phyloP scores from a whole-genome alignment of 2,329 filamentous ascomycete genomes.

The Xenoacremonium recifei region DNA sequence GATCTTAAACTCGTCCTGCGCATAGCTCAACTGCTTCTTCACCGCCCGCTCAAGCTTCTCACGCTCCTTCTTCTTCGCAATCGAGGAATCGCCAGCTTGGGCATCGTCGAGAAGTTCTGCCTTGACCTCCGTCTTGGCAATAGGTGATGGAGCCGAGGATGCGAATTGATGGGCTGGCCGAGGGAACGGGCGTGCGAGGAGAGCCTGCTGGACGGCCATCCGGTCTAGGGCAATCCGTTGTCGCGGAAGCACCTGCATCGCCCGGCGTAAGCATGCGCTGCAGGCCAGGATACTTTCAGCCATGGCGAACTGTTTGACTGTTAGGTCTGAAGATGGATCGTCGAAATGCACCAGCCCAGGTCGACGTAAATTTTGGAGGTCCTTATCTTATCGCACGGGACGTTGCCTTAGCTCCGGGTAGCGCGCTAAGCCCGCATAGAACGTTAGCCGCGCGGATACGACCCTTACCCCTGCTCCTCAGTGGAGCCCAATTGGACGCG shows the following conservation, averaged over 20 bases:
- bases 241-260: slow-evolving; percentile 16
- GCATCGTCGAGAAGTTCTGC: slow-evolving; percentile 18
- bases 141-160: slow-evolving; percentile 1
- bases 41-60: slow-evolving; percentile 37
- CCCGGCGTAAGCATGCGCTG: slow-evolving; percentile 26
- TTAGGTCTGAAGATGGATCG: too few species aligned
- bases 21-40: slow-evolving; percentile 58
- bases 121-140: slow-evolving; percentile 1
- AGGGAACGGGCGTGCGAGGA: slow-evolving; percentile 3
- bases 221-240: slow-evolving; percentile 8
- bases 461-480: background rate
- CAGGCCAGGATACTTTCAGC: slow-evolving; percentile 25
- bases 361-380: slow-evolving; percentile 11
- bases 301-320: too few species aligned
- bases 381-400: slow-evolving; percentile 27
- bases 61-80: slow-evolving; percentile 16
- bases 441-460: slow-evolving; percentile 11
- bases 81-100: slow-evolving; percentile 15
- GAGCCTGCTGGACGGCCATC: slow-evolving; percentile 6
- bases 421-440: too few species aligned
- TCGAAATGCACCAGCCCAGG: background rate
- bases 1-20: slow-evolving; percentile 72
- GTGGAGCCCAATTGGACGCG: slow-evolving; percentile 10
- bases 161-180: background rate
- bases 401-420: too few species aligned